Evolutionary conservation across 176 grass and related monocot species (phyloP), one percentile per base, ranked within the genome.

Genomic region (Zea luxurians): DNA sequence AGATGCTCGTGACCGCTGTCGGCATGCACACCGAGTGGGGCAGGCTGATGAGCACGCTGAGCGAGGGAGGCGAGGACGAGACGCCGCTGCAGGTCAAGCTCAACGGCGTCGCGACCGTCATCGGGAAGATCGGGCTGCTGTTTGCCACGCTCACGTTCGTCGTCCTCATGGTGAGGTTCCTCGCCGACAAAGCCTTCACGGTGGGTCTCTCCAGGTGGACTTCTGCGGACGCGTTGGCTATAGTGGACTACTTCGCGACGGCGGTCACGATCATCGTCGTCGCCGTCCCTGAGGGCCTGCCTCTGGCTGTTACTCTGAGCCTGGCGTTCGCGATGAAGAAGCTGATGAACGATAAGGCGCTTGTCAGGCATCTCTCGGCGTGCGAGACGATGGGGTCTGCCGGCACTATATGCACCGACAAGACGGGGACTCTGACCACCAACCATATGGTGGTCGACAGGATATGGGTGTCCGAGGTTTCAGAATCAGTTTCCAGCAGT

Each of bases 241-340:
- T 98, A 80, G 80, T 98, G 18, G 76, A 98, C 74, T 94, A 94
- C 78, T 98, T 98, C 65, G 96, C 96, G 48, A 89, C 87, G 68
- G 90, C 89, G 36, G 92, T 94, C 61, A 98, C 96, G 70, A 98
- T 98, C 80, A 90, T 98, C 73, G 96, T 98, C 83, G 96, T 98
- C 80, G 96, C 96, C 70, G 96, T 98, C 68, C 96, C 96, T 75
- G 96, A 98, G 85, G 96, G 96, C 40, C 73, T 98, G 45, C 95
- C 95, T 11, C 78, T 97, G 80, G 95, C 95, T 52, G 95, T 97
- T 66, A 97, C 95, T 71, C 77, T 94, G 78, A 98, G 96, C 85
- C 96, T 98, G 66, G 96, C 96, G 50, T 98, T 92, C 89, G 96
- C 96, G 59, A 98, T 98, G 96, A 98, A 98, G 73, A 92, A 98